Conservation (phyloP, 164 flowering plant species). For the Santalum album region DNA sequence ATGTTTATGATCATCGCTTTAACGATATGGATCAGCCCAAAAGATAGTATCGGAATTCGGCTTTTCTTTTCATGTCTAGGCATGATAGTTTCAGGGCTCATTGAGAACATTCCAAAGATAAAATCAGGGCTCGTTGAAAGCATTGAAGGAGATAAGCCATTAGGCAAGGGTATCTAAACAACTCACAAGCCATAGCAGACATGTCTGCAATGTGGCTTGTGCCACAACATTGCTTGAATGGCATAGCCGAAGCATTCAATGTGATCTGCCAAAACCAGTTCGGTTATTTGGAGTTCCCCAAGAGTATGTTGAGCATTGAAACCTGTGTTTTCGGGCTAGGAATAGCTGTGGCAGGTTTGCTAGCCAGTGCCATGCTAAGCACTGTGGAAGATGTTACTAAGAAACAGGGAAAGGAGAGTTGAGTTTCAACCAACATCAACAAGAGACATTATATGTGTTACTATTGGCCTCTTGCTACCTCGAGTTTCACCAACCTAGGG, state of each 20-base stretch:
- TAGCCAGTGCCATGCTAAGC: background rate
- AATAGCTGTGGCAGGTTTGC: background rate
- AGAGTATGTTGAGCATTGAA: background rate
- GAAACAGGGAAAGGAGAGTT: background rate
- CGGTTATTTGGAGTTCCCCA: background rate
- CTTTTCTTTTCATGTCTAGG: too few relatives aligned
- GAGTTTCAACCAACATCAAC: background rate
- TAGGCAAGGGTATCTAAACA: background rate
- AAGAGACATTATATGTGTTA: background rate
- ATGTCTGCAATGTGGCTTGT: background rate
- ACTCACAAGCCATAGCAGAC: background rate
- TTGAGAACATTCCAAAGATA: too few relatives aligned
- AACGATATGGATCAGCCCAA: background rate
- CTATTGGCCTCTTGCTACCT: background rate
- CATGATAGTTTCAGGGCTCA: too few relatives aligned
- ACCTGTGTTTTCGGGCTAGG: background rate
- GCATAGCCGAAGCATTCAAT: background rate
- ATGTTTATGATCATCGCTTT: slow-evolving; percentile 8
- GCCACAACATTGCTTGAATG: background rate
- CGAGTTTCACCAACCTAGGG: background rate
- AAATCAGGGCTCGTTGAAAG: too few relatives aligned
- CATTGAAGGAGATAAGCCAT: background rate
- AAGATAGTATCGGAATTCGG: too few relatives aligned
- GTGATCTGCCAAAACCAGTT: background rate
- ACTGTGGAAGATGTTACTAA: background rate